These are phyloP conservation scores for Trichoderma gracile DNA, from an alignment of 2,329 filamentous ascomycete species.

Conservation along the genomic window DNA sequence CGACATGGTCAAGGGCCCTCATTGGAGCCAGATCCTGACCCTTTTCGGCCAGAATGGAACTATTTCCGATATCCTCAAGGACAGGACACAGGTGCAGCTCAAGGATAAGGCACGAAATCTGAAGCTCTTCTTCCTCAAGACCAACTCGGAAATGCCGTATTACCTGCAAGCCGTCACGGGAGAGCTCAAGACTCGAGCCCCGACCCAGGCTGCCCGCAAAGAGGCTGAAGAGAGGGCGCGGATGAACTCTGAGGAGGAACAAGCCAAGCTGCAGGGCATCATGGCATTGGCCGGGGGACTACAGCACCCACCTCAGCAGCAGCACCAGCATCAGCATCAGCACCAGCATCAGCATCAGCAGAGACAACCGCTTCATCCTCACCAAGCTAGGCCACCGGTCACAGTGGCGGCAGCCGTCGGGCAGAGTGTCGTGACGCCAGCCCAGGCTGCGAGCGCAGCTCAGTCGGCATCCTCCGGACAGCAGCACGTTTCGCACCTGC, in stretches of 20 bases:
- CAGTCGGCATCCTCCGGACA: slow-evolving; percentile 30
- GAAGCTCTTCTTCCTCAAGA: slow-evolving; percentile 90
- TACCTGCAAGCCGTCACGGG: slow-evolving; percentile 86
- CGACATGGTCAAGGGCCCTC: slow-evolving; percentile 84
- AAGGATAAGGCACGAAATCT: slow-evolving; percentile 91
- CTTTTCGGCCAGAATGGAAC: slow-evolving; percentile 80
- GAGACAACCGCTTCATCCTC: slow-evolving; percentile 44
- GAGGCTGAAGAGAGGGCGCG: slow-evolving; percentile 65
- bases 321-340: slow-evolving; percentile 6
- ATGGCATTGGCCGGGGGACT: slow-evolving; percentile 56
- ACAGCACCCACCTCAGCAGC: slow-evolving; percentile 42
- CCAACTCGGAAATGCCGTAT: slow-evolving; percentile 84
- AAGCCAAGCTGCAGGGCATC: slow-evolving; percentile 61
- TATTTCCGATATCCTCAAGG: slow-evolving; percentile 79
- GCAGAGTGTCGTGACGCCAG: slow-evolving; percentile 38
- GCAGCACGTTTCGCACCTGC: slow-evolving; percentile 23
- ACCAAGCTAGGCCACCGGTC: slow-evolving; percentile 33
- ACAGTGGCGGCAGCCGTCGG: slow-evolving; percentile 34
- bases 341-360: slow-evolving; percentile 9
- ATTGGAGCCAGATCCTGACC: slow-evolving; percentile 89
- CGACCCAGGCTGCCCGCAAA: slow-evolving; percentile 69
- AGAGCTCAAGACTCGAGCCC: slow-evolving; percentile 82
- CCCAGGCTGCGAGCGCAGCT: slow-evolving; percentile 37
- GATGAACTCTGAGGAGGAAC: slow-evolving; percentile 59
- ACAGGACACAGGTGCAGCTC: slow-evolving; percentile 85